Conservation (phyloP, 441 rosid genomes). For the Macaranga tanarius region DNA sequence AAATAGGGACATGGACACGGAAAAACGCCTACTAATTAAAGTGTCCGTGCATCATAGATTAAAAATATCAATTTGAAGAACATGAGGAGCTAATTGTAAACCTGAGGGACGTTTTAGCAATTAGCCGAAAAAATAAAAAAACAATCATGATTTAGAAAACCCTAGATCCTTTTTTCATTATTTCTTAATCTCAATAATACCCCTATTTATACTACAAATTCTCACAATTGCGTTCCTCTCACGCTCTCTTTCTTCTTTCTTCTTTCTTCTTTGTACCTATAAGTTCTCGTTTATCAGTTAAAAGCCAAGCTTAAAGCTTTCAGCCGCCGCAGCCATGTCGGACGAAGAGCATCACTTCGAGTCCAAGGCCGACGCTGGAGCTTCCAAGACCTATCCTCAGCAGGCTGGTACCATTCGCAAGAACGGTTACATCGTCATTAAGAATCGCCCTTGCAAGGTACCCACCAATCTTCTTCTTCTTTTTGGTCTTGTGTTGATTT, state of each 20-base stretch:
- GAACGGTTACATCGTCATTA: conserved; percentile 85
- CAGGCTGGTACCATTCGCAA: conserved; percentile 92
- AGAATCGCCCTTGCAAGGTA: conserved; percentile 79
- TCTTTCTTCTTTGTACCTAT: neutral
- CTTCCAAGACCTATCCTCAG: conserved; percentile 85
- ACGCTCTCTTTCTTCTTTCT: neutral
- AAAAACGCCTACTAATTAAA: too few species aligned
- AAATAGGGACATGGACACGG: too few species aligned
- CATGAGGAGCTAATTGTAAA: too few species aligned
- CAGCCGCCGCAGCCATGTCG: conserved; percentile 49
- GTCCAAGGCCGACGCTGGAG: conserved; percentile 89
- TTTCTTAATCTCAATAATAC: neutral
- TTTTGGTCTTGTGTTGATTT: too few species aligned
- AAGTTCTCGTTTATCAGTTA: neutral
- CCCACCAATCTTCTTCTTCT: too few species aligned
- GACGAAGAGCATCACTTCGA: conserved; percentile 98
- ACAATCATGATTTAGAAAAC: conserved; percentile 2
- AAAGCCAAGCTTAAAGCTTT: neutral
- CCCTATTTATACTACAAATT: conserved; percentile 22
- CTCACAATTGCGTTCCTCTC: neutral
- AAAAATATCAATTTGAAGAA: too few species aligned
- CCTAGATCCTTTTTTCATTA: conserved; percentile 4
- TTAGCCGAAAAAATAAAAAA: too few species aligned
- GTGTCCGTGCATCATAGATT: too few species aligned
- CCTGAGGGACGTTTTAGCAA: too few species aligned